Conservation (phyloP, 2,329 filamentous ascomycete genomes). For the Ciborinia camelliae region DNA sequence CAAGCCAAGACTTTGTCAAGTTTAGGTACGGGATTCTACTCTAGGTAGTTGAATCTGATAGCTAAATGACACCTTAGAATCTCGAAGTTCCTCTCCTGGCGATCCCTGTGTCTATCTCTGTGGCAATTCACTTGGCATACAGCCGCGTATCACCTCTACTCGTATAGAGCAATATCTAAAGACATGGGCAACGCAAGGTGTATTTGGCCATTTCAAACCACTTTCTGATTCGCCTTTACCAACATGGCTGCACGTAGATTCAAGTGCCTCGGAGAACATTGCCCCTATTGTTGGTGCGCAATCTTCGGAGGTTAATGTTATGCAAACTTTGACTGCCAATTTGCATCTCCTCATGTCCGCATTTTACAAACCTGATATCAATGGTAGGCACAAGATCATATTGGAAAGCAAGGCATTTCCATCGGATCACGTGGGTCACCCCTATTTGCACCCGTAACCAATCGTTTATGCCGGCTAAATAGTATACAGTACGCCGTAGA, state of each 20-base stretch:
- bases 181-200: constrained; percentile 74
- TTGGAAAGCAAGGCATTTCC: constrained; percentile 79
- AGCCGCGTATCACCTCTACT: constrained; percentile 61
- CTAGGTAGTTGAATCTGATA: constrained; percentile 4
- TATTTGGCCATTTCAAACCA: constrained; percentile 71
- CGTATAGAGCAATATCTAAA: constrained; percentile 67
- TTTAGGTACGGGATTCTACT: constrained; percentile 23
- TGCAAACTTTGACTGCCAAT: constrained; percentile 77
- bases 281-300: constrained; percentile 68
- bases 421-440: constrained; percentile 66
- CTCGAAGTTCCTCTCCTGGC: constrained; percentile 26
- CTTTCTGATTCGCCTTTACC: constrained; percentile 58
- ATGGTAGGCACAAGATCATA: constrained; percentile 65
- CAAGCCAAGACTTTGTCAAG: constrained; percentile 45
- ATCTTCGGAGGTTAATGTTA: constrained; percentile 68
- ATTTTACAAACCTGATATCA: constrained; percentile 67
- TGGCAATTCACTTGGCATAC: constrained; percentile 75
- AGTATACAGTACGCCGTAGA: constrained; percentile 65
- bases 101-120: constrained; percentile 62
- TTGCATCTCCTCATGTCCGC: constrained; percentile 74
- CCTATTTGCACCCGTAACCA: constrained; percentile 11
- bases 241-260: constrained; percentile 70
- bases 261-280: constrained; percentile 61
- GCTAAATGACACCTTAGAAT: constrained; percentile 21
- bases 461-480: constrained; percentile 25